phyloP scores from a whole-genome alignment of 2,329 filamentous ascomycete genomes.

The Botrytis paeoniae region DNA sequence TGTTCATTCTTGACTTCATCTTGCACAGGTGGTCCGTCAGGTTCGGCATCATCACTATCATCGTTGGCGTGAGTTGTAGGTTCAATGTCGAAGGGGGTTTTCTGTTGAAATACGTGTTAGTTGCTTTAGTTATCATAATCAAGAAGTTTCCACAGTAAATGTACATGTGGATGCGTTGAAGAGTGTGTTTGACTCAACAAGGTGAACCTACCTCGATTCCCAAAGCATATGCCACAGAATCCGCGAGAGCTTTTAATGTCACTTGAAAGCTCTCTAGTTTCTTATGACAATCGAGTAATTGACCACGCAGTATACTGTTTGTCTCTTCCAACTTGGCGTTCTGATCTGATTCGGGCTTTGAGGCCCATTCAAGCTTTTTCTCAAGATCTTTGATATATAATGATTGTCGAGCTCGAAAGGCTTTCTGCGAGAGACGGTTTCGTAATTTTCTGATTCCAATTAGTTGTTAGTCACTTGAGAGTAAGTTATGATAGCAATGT shows the following conservation, averaged over 20 bases:
- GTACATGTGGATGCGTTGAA: background rate
- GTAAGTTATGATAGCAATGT: background rate
- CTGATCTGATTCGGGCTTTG: constrained; percentile 17
- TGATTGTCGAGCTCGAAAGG: constrained; percentile 17
- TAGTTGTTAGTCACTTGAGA: background rate
- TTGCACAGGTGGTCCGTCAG: background rate
- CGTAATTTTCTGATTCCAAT: constrained; percentile 8
- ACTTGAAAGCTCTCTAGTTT: constrained; percentile 18
- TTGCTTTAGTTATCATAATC: background rate
- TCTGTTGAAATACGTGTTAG: background rate
- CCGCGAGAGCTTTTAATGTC: constrained; percentile 13
- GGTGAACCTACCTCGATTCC: constrained; percentile 13
- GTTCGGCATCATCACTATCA: constrained; percentile 15
- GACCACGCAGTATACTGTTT: background rate
- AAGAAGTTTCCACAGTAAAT: background rate
- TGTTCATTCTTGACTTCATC: background rate
- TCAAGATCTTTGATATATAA: constrained; percentile 17
- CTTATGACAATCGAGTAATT: constrained; percentile 18
- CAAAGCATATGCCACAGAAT: constrained; percentile 16
- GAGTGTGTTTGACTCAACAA: background rate
- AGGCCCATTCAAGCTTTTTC: constrained; percentile 17
- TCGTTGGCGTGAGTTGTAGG: background rate
- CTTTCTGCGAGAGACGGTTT: constrained; percentile 18
- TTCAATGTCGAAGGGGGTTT: background rate
- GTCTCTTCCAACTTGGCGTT: constrained; percentile 17